phyloP scores from a whole-genome alignment of 2,329 filamentous ascomycete genomes.

The Cryphonectria japonica region DNA sequence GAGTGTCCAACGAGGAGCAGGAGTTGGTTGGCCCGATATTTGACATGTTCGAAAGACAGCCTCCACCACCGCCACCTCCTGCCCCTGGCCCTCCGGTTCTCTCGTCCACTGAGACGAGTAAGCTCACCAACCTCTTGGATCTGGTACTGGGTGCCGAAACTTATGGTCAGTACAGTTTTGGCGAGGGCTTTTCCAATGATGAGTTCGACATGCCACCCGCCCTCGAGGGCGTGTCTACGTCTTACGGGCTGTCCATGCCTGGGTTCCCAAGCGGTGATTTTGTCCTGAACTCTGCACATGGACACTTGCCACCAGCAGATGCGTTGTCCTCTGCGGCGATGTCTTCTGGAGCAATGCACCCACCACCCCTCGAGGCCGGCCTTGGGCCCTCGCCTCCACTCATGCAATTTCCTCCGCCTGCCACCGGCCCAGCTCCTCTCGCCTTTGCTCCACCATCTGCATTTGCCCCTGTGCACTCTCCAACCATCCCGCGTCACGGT shows the following conservation, averaged over 20 bases:
- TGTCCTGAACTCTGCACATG: conserved; percentile 28
- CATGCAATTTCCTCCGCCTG: conserved; percentile 1
- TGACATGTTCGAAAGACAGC: neutral
- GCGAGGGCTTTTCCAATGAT: conserved; percentile 54
- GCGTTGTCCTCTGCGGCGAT: neutral
- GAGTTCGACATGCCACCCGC: conserved; percentile 62
- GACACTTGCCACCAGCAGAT: neutral
- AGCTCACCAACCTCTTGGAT: conserved; percentile 55
- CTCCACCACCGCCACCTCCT: conserved; percentile 1
- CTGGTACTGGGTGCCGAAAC: neutral
- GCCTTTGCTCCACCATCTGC: conserved; percentile 31
- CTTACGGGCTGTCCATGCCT: conserved; percentile 54
- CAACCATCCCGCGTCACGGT: conserved; percentile 33
- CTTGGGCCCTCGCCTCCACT: neutral
- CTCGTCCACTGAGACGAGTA: conserved; percentile 53
- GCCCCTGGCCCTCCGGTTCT: conserved; percentile 6
- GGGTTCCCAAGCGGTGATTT: conserved; percentile 35
- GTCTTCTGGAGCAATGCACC: neutral
- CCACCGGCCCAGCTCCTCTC: neutral
- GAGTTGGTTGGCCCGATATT: conserved; percentile 7
- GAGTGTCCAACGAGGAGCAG: neutral
- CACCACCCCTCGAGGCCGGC: neutral
- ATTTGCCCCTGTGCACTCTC: conserved; percentile 37
- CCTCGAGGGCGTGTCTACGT: conserved; percentile 68
- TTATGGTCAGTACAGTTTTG: conserved; percentile 43